Conservation (phyloP, 306 rosid species). For the Corylus americana region DNA sequence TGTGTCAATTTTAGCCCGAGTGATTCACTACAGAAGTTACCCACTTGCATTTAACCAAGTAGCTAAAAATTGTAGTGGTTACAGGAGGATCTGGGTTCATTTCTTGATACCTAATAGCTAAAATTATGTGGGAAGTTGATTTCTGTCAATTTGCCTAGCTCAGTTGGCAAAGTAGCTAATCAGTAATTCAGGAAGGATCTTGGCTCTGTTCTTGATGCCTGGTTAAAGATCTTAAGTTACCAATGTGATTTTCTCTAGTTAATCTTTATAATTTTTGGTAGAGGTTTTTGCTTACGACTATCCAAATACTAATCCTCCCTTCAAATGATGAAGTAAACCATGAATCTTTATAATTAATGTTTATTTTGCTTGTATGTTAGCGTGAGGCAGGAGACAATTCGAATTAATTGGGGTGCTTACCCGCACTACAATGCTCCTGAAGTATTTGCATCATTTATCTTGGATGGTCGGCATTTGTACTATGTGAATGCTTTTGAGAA, state of each 20-base stretch:
- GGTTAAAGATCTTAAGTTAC: background rate
- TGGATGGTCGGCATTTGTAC: slow-evolving; percentile 80
- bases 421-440: slow-evolving; percentile 90
- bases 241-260: background rate
- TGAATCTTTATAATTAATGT: slow-evolving; percentile 5
- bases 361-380: slow-evolving; percentile 40
- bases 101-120: background rate
- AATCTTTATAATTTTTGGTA: background rate
- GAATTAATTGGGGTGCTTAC: slow-evolving; percentile 88
- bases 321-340: background rate
- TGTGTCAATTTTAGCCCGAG: background rate
- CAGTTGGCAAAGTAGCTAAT: background rate
- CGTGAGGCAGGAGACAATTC: slow-evolving; percentile 65
- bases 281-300: background rate
- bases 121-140: background rate
- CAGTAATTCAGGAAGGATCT: background rate
- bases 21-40: background rate
- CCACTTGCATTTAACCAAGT: background rate
- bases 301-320: no score
- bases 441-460: slow-evolving; percentile 77
- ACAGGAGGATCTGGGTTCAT: background rate
- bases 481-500: slow-evolving; percentile 93
- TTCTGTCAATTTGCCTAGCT: slow-evolving; percentile 6
- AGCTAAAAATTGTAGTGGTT: background rate
- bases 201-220: slow-evolving; percentile 10